Base-by-base conservation (phyloP, 352 stramenopile genomes). In the Globisporangium spinosum region DNA sequence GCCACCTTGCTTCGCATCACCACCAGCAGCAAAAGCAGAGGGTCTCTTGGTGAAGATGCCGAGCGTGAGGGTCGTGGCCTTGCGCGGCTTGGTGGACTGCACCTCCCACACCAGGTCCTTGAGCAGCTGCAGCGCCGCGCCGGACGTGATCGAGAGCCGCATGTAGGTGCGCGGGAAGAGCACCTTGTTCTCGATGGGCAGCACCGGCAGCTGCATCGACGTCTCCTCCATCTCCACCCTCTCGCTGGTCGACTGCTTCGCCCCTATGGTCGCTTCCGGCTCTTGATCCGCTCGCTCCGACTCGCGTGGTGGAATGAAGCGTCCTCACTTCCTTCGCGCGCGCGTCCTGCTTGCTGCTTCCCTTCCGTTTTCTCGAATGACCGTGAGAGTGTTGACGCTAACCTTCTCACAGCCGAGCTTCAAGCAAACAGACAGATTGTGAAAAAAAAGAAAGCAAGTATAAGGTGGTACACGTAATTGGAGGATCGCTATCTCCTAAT, bases 101-200 rank as follows among this genome's bases (percentile, higher is more conserved):
- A 88, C 80, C 57, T 93, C 82, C 85, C 82, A 93, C 20, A 93
- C 78, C 9, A 91, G 71, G 60, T 93, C 83, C 58, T 93, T 91
- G 51, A 93, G 79, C 47, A 93, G 77, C 72, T 89, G 82, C 66
- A 93, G 73, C 57, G 80, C 80, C 22, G 77, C 79, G 17, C 82
- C 59, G 32, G 82, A 83, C 65, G 79, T 88, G 62, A 91, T 84
- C 58, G 82, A 74, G 25, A 93, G 77, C 38, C 85, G 85, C 70
- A 91, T 72, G 62, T 93, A 91, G 62, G 83, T 90, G 35, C 77
- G 76, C 13, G 85, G 85, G 69, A 93, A 93, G 40, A 93, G 80
- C 58, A 93, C 85, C 56, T 89, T 84, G 64, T 79, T 74, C 43
- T 85, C 77, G 27, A 93, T 76, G 58, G 85, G 79, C 69, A 93